Percentiles rank a stretch among this genome's conserved stretches.
phyloP scores from a whole-genome alignment of 2,329 filamentous ascomycete genomes.

The Sclerotinia sclerotiorum region DNA sequence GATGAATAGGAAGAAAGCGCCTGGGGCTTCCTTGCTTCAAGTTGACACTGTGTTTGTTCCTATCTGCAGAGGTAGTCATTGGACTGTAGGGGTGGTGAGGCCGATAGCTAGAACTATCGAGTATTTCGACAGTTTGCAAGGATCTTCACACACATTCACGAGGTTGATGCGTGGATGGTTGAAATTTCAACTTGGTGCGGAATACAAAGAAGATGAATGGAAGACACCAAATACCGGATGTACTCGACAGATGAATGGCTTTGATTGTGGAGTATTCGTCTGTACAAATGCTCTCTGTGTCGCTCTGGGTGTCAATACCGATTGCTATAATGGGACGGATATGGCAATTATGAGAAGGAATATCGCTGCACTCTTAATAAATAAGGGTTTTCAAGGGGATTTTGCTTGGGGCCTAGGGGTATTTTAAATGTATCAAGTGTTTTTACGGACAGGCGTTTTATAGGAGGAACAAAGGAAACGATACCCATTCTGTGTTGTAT shows the following conservation, averaged over 20 bases:
- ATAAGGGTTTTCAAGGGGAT: conserved; percentile 63
- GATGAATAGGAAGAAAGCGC: conserved; percentile 57
- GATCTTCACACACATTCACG: conserved; percentile 43
- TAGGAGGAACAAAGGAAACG: conserved; percentile 25
- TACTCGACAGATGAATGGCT: conserved; percentile 62
- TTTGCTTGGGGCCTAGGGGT: conserved; percentile 44
- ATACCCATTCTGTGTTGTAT: conserved; percentile 30
- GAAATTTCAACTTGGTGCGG: conserved; percentile 54
- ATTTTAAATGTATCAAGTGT: conserved; percentile 7
- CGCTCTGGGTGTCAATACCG: conserved; percentile 44
- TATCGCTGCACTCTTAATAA: conserved; percentile 65
- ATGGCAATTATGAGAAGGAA: conserved; percentile 60
- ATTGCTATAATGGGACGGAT: conserved; percentile 51
- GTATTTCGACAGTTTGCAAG: conserved; percentile 67
- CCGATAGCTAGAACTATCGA: conserved; percentile 60
- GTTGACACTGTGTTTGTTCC: conserved; percentile 69
- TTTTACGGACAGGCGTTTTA: conserved; percentile 28
- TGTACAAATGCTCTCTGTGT: conserved; percentile 69
- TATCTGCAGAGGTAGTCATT: conserved; percentile 64
- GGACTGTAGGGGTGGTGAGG: conserved; percentile 69
- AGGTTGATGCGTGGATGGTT: conserved; percentile 55
- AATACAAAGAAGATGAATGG: conserved; percentile 62
- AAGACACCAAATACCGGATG: conserved; percentile 48
- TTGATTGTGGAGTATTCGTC: conserved; percentile 76
- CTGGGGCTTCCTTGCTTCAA: conserved; percentile 61